These are phyloP conservation scores for Trichocladium uniseriatum DNA, from an alignment of 495 filamentous ascomycete species.

Conservation along the genomic window DNA sequence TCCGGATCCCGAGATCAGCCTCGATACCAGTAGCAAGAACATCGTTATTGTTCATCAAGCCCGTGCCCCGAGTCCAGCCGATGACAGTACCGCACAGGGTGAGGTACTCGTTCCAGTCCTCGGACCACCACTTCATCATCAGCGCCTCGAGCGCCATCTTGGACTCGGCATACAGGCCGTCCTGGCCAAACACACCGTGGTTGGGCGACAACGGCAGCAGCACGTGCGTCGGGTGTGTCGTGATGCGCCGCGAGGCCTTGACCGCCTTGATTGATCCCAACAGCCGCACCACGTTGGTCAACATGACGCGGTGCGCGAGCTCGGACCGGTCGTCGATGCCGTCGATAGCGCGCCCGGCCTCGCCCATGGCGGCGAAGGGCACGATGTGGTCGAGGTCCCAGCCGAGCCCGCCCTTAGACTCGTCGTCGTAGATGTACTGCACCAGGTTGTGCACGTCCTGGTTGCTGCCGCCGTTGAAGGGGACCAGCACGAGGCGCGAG, in stretches of 20 bases:
- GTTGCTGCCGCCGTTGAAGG: conserved; percentile 91
- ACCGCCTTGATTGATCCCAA: conserved; percentile 83
- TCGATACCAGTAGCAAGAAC: conserved; percentile 94
- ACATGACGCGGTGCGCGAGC: conserved; percentile 96
- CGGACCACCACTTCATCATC: conserved; percentile 97
- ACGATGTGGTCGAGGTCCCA: conserved; percentile 97
- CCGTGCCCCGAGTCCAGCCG: conserved; percentile 97
- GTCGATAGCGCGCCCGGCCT: conserved; percentile 96
- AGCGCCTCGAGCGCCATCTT: conserved; percentile 94
- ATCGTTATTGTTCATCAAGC: conserved; percentile 97
- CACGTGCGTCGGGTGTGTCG: conserved; percentile 92
- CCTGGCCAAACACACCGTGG: conserved; percentile 96
- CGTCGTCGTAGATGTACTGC: conserved; percentile 82
- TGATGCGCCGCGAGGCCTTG: conserved; percentile 76
- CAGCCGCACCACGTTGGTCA: conserved; percentile 90
- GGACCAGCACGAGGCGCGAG: conserved; percentile 83
- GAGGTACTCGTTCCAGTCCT: conserved; percentile 95
- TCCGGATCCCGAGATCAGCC: conserved; percentile 92
- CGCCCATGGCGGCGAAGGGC: conserved; percentile 93
- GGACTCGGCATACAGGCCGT: conserved; percentile 96
- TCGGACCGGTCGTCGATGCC: conserved; percentile 96
- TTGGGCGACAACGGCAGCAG: conserved; percentile 95
- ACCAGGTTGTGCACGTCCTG: conserved; percentile 84
- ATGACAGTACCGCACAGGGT: conserved; percentile 98
- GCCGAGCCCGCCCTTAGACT: conserved; percentile 86